Percentiles rank a stretch among this genome's conserved stretches.
Evolutionary conservation across 257 asterid genomes (phyloP).

Genomic region (Salvia miltiorrhiza): DNA sequence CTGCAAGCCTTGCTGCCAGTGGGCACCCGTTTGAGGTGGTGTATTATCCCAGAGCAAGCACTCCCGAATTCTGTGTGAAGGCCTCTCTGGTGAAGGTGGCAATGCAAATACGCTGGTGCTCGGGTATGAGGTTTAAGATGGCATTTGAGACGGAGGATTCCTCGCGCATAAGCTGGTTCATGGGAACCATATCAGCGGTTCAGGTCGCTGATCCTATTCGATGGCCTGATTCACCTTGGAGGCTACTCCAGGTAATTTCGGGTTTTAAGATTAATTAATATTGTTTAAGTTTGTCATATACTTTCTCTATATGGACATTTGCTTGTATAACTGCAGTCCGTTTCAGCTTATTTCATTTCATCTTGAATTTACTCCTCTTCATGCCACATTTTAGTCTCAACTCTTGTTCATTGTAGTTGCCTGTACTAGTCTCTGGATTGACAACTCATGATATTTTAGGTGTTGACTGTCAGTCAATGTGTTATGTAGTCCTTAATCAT

Average conservation of each 20-base stretch:
- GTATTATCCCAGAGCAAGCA: slow-evolving; percentile 88
- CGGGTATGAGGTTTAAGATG: slow-evolving; percentile 97
- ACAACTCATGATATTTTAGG: not conserved
- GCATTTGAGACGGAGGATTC: slow-evolving; percentile 95
- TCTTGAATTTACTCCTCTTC: too few species aligned
- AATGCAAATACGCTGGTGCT: slow-evolving; percentile 67
- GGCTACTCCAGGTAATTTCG: slow-evolving; percentile 81
- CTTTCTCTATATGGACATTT: not conserved
- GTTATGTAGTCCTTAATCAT: not conserved
- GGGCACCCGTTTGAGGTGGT: slow-evolving; percentile 77
- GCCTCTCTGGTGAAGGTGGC: slow-evolving; percentile 69
- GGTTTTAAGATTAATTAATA: not conserved
- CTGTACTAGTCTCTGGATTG: not conserved
- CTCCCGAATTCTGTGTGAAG: slow-evolving; percentile 90
- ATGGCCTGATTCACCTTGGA: slow-evolving; percentile 99
- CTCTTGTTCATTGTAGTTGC: not conserved
- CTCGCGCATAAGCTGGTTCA: slow-evolving; percentile 91
- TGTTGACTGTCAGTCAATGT: not conserved
- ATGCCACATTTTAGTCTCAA: not conserved
- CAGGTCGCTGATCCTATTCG: slow-evolving; percentile 79
- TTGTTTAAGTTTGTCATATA: not conserved
- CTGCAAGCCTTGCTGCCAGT: slow-evolving; percentile 65
- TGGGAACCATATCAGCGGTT: slow-evolving; percentile 82
- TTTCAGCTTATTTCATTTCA: not conserved
- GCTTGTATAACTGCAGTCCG: too few species aligned